Evolutionary conservation across 176 grass and related monocot genomes (phyloP).

Genomic region (Hordeum marinum): DNA sequence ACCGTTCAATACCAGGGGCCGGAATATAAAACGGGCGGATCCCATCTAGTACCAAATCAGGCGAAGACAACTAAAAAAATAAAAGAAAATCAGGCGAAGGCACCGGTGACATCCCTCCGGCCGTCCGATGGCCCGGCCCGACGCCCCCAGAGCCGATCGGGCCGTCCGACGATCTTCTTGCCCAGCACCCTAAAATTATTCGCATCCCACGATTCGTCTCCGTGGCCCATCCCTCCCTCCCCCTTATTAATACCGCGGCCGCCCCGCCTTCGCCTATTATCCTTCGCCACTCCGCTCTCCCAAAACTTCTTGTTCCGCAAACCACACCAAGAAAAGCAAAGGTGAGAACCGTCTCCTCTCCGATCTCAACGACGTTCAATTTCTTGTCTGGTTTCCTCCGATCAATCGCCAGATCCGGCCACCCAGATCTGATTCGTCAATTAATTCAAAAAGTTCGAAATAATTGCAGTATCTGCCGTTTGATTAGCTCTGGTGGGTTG

Average conservation of each 20-base stretch:
- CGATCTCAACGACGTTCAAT: not conserved
- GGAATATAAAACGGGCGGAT: not conserved
- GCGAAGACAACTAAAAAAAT: not conserved
- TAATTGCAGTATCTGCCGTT: not conserved
- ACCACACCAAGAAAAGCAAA: constrained; percentile 1
- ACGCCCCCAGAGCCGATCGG: not conserved
- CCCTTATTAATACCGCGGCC: constrained; percentile 27
- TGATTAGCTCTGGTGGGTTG: not conserved
- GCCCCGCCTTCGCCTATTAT: not conserved
- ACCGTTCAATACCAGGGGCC: constrained; percentile 24
- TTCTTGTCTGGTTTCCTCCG: not conserved
- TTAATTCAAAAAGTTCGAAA: too few species aligned
- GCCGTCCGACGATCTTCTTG: not conserved
- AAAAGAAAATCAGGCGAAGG: not conserved
- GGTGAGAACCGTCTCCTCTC: not conserved
- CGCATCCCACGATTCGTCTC: not conserved
- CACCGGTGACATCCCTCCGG: not conserved
- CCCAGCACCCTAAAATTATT: not conserved
- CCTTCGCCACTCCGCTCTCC: not conserved
- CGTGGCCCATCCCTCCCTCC: not conserved
- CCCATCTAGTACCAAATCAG: not conserved
- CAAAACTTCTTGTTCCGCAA: not conserved
- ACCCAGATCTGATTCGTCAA: not conserved
- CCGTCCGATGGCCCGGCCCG: not conserved
- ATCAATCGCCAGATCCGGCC: not conserved